These are phyloP conservation scores for Mariannaea sp. DNA, from an alignment of 2,329 filamentous ascomycete species.

Conservation along the genomic window DNA sequence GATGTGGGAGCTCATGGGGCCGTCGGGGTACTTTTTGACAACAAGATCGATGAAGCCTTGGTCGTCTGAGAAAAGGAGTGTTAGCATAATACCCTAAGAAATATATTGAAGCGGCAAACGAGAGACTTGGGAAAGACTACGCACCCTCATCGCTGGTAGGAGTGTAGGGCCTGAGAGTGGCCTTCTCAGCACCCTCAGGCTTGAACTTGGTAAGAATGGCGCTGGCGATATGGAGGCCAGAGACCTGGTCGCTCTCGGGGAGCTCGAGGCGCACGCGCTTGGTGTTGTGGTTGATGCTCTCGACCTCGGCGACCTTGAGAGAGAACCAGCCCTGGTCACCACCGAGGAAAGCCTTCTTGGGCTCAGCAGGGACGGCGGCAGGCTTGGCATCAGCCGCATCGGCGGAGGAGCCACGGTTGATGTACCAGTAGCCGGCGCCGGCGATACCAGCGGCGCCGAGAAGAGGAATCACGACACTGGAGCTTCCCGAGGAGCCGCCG, in stretches of 20 bases:
- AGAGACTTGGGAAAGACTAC: conserved; percentile 27
- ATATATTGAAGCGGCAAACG: too few relatives aligned
- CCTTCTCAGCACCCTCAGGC: conserved; percentile 80
- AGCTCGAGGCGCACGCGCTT: conserved; percentile 91
- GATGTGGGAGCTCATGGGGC: conserved; percentile 89
- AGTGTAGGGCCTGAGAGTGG: conserved; percentile 89
- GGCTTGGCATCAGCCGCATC: conserved; percentile 57
- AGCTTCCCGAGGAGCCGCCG: conserved; percentile 56
- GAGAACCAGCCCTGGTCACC: conserved; percentile 89
- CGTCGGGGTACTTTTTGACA: conserved; percentile 88
- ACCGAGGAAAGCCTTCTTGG: conserved; percentile 67
- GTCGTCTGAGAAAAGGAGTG: conserved; percentile 56
- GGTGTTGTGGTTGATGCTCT: conserved; percentile 89
- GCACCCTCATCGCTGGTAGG: conserved; percentile 83
- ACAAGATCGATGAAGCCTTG: conserved; percentile 85
- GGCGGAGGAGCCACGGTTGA: conserved; percentile 56
- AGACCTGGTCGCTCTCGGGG: conserved; percentile 81
- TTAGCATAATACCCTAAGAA: too few relatives aligned
- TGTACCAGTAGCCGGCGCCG: conserved; percentile 62
- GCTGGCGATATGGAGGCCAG: conserved; percentile 81
- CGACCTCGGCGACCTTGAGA: conserved; percentile 77
- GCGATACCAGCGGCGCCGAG: conserved; percentile 64
- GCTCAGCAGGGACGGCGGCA: conserved; percentile 59
- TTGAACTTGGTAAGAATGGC: conserved; percentile 93
- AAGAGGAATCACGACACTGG: conserved; percentile 64